Base-by-base conservation (phyloP, 805 yeast genomes). In the Zygosaccharomyces bailii region DNA sequence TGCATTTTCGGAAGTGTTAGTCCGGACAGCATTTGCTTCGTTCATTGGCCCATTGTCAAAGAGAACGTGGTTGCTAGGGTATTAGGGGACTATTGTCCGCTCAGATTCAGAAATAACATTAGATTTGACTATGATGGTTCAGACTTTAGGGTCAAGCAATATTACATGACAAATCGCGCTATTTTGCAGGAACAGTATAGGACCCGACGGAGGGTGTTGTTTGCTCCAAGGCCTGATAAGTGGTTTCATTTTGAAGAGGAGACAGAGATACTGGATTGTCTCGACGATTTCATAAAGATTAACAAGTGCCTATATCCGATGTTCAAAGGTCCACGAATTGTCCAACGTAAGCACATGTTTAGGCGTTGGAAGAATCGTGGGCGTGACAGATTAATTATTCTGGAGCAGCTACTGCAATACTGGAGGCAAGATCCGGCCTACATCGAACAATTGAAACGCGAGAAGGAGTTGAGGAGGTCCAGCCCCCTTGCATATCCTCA, bases 361-460 rank as follows among this genome's bases (percentile, higher is more conserved):
- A 39, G 49, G 18, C 45, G 45, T 7, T 45, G 49, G 49, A 30
- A 29, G 17, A 45, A 45, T 19, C 35, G 41, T 11, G 49, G 39
- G 16, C 42, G 43, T 23, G 39, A 45, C 10, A 27, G 45, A 23
- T 13, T 29, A 13, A 45, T 45, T 4, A 25, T 45, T 23, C 31
- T 44, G 19, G 49, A 42, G 17, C 38, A 38, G 16, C 20, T 45
- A 34, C 30, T 45, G 37, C 42, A 45, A 20, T 33, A 34, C 24
- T 45, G 49, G 45, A 27, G 27, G 34, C 34, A 38, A 23, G 49
- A 45, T 23, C 36, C 36, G 25, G 16, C 29, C 8, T 37, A 18
- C 17, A 21, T 45, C 21, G 11, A 19, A 10, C 27, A 30, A 19
- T 24, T 42, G 24, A 37, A 34, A 35, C 3, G 16, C 30, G 43